Evolutionary conservation across 208 protist genomes (phyloP).

Genomic region (Lotmaria passim): DNA sequence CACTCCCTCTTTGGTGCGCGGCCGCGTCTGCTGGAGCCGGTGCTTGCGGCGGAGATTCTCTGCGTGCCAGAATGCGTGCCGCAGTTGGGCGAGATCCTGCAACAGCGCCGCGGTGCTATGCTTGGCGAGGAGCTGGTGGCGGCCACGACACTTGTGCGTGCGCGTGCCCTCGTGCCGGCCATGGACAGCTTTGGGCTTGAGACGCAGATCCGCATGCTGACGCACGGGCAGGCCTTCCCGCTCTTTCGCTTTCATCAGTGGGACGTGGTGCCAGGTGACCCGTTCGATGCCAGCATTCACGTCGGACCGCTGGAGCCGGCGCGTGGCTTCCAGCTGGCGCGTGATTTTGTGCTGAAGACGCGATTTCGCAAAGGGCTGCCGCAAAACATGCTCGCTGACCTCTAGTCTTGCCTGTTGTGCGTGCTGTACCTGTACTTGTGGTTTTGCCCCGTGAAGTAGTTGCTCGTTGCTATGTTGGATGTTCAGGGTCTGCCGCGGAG

Average conservation of each 20-base stretch:
- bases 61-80: conserved; percentile 85
- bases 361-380: conserved; percentile 96
- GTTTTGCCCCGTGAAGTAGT: no score
- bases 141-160: conserved; percentile 96
- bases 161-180: conserved; percentile 95
- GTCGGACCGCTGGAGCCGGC: conserved; percentile 96
- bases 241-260: conserved; percentile 97
- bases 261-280: conserved; percentile 98
- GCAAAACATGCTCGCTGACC: conserved; percentile 58
- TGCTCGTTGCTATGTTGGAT: no score
- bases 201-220: conserved; percentile 97
- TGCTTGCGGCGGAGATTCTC: conserved; percentile 95
- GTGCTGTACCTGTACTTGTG: neutral
- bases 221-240: conserved; percentile 96
- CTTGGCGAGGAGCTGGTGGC: conserved; percentile 91
- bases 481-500: no score
- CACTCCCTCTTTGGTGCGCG: conserved; percentile 95
- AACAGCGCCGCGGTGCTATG: conserved; percentile 93
- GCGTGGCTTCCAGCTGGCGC: conserved; percentile 93
- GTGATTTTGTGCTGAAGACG: conserved; percentile 99
- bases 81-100: conserved; percentile 88
- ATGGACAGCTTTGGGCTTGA: conserved; percentile 99
- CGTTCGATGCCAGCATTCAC: conserved; percentile 96
- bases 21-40: conserved; percentile 98
- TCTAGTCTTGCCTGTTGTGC: conserved; percentile 32